Evolutionary conservation across 2,329 filamentous ascomycete genomes (phyloP), one percentile per base, ranked within the genome.

Genomic region (Chaetomiaceae sp.): DNA sequence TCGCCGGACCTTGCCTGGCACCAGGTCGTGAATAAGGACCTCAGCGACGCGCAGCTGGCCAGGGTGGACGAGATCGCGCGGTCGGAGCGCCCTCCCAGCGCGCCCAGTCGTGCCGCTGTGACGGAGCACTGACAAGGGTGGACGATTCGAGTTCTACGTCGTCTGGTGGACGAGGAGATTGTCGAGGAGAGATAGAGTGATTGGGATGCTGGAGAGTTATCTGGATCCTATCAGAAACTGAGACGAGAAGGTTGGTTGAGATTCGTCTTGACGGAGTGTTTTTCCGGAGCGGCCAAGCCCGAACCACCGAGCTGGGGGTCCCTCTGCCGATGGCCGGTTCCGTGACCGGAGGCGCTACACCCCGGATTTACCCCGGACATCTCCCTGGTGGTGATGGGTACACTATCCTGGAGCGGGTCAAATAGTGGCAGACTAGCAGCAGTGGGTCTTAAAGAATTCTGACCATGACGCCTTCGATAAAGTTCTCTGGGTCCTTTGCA

Each of bases 181-280:
- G 38, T 32, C 4, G 19, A 26, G 24, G 32, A 24, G 19, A 19
- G 32, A 24, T n/a, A 19, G 18, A 14, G 27, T 38, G 14, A 20
- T 38, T n/a, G 19, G 14, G 2, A 14, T 34, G 29, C 32, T 47
- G 38, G 33, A 38, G 26, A 19, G 26, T 2, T 32, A 11, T 20
- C 38, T 45, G 47, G 38, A 47, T 42, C 38, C 38, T 62, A 40
- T 45, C 27, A 19, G 37, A 2, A 39, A 30, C 14, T 30, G 10
- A n/a, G 9, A 32, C 12, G 29, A 5, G 29, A 12, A 4, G 29
- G 29, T 11, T 30, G 6, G 7, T 7, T n/a, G 11, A 32, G 3
- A 14, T n/a, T 15, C 14, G 12, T n/a, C 29, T 32, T 14, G 27
- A 11, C 27, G 27, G n/a, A n/a, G 5, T 30, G 27, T 12, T n/a